Evolutionary conservation across 768 basidiomycete species (phyloP), one percentile per base, ranked within the genome.

Genomic region (Hydnomerulius pinastri): DNA sequence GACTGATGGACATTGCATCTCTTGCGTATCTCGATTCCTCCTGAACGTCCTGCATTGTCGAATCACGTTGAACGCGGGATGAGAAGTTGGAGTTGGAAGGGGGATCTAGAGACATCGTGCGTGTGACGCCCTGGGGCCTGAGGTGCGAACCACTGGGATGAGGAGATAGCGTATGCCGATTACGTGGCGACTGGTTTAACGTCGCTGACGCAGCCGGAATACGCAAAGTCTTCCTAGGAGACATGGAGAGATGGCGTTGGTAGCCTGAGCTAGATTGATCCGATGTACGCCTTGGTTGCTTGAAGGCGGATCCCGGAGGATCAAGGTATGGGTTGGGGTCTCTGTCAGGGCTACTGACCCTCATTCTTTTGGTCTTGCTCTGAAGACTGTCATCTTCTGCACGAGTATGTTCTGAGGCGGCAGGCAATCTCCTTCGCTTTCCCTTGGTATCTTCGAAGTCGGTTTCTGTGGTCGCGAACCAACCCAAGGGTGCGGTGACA

Each of bases 31-130:
- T 59, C 43, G 54, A 54, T 62, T 60, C 57, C 18, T 63, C 48
- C 49, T 60, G 46, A 36, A 65, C 36, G 46, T 71, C 63, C 68
- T 54, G 73, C 51, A 76, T 70, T 11, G 74, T 63, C 29, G 70
- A 59, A 36, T 63, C 56, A 6, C 63, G 57, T 12, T 62, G 65
- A 43, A 61, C 21, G 23, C 59, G 67, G 43, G 58, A 58, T 28
- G 51, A 57, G 32, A 63, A 58, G 42, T 51, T 52, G 13, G 62
- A 46, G 33, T 57, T 44, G 15, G 69, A 59, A 10, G 82, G 79
- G 4, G 85, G 86, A 67, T 90, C 87, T 63, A 86, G 81, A 38
- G 86, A 87, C 82, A 86, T 86, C 24, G 85, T 88, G 43, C 86
- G 82, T 40, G 73, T 67, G 40, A 74, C 36, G 25, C 54, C 58